Evolutionary conservation across 257 asterid species (phyloP).

Genomic region (Solanum clarkiae): DNA sequence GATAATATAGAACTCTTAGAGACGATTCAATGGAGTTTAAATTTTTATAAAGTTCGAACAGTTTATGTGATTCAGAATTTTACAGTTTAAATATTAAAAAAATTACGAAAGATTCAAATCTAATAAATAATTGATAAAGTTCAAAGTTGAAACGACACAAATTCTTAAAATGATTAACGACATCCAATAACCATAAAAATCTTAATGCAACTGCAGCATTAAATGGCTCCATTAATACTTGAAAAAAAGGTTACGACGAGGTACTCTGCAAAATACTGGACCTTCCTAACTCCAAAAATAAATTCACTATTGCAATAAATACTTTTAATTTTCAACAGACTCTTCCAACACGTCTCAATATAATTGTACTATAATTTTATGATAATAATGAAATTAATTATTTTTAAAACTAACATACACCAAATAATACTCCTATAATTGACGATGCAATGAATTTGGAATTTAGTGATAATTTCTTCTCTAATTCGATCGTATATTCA

Average conservation of each 20-base stretch:
- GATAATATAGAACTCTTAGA: neutral
- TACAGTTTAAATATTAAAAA: no score
- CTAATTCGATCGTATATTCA: neutral
- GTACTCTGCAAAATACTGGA: neutral
- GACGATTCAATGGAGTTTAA: no score
- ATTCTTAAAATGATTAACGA: neutral
- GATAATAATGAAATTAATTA: neutral
- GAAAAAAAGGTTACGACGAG: neutral
- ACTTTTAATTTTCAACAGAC: neutral
- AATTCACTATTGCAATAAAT: neutral
- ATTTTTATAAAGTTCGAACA: no score
- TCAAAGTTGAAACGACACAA: no score
- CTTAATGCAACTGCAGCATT: neutral
- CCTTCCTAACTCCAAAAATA: neutral
- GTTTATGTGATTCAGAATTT: no score
- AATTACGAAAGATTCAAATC: no score
- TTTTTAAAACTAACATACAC: neutral
- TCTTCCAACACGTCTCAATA: neutral
- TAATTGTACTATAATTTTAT: neutral
- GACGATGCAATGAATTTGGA: neutral
- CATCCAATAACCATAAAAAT: neutral
- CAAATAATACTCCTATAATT: neutral
- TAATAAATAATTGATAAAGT: no score
- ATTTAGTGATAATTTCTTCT: neutral
- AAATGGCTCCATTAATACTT: neutral